Evolutionary conservation across 1,284 basidiomycete species (phyloP).

Genomic region (Moesziomyces sp.): DNA sequence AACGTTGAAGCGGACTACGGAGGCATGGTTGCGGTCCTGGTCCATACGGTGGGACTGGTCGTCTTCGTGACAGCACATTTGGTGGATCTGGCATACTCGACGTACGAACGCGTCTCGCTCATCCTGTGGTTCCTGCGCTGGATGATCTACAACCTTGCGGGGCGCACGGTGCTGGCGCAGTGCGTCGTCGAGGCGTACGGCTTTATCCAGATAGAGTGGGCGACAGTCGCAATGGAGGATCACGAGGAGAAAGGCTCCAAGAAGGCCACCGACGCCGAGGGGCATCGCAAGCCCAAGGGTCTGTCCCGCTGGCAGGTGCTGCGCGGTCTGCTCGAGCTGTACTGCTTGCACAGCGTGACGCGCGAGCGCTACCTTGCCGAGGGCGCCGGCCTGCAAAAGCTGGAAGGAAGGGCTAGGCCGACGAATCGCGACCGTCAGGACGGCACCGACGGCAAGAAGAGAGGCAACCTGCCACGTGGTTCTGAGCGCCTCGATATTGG

Average conservation of each 20-base stretch:
- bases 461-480: not conserved
- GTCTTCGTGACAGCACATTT: constrained; percentile 63
- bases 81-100: constrained; percentile 51
- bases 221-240: constrained; percentile 61
- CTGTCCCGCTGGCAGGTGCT: constrained; percentile 59
- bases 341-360: constrained; percentile 62
- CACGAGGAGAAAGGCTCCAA: constrained; percentile 58
- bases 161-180: constrained; percentile 60
- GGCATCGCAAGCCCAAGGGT: constrained; percentile 43
- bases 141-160: constrained; percentile 59
- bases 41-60: constrained; percentile 47
- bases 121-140: constrained; percentile 62
- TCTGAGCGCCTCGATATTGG: constrained; percentile 44
- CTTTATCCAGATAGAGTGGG: constrained; percentile 62
- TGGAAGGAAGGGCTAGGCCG: constrained; percentile 40
- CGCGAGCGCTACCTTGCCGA: constrained; percentile 56
- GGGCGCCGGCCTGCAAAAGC: constrained; percentile 55
- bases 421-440: constrained; percentile 1
- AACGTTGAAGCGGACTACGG: constrained; percentile 23
- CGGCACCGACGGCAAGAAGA: not conserved
- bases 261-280: constrained; percentile 6
- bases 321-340: constrained; percentile 60
- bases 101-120: constrained; percentile 40
- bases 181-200: constrained; percentile 58
- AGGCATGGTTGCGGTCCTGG: constrained; percentile 18